Evolutionary conservation across 768 basidiomycete species (phyloP).

Genomic region (Collybia sordida): DNA sequence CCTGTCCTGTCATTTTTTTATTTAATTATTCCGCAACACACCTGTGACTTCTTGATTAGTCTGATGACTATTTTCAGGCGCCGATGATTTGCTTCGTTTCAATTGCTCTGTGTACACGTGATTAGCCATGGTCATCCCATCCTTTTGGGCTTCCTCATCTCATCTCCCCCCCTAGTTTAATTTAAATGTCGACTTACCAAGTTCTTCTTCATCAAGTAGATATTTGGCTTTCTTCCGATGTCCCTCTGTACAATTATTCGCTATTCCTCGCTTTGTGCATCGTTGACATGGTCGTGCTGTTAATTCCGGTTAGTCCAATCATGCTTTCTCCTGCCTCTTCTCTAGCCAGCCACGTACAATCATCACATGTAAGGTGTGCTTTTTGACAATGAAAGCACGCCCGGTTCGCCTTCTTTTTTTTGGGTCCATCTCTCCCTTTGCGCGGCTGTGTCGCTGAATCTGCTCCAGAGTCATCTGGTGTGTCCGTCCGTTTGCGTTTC

Average conservation of each 20-base stretch:
- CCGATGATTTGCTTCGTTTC: slow-evolving; percentile 45
- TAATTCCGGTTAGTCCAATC: background rate
- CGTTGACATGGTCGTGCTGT: slow-evolving; percentile 94
- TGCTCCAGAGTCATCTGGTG: slow-evolving; percentile 54
- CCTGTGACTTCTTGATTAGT: background rate
- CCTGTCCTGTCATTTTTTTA: too few species aligned
- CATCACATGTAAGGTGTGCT: slow-evolving; percentile 98
- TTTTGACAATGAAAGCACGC: slow-evolving; percentile 97
- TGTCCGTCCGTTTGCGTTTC: slow-evolving; percentile 65
- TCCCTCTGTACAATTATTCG: slow-evolving; percentile 87
- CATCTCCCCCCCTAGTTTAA: slow-evolving; percentile 3
- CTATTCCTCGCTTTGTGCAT: slow-evolving; percentile 92
- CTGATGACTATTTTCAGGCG: slow-evolving; percentile 34
- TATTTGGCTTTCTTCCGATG: slow-evolving; percentile 99
- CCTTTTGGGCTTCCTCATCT: too few species aligned
- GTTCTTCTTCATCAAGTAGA: slow-evolving; percentile 89
- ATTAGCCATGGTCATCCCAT: slow-evolving; percentile 25
- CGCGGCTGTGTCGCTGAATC: slow-evolving; percentile 44
- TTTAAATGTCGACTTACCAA: too few species aligned
- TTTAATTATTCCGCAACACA: too few species aligned
- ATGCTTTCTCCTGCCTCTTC: too few species aligned
- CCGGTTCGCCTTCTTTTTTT: slow-evolving; percentile 93
- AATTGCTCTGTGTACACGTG: slow-evolving; percentile 50
- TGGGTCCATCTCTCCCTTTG: slow-evolving; percentile 72
- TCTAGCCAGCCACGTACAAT: slow-evolving; percentile 59